Conservation (phyloP, 1,139 yeast species). For the Candida smagusa region DNA sequence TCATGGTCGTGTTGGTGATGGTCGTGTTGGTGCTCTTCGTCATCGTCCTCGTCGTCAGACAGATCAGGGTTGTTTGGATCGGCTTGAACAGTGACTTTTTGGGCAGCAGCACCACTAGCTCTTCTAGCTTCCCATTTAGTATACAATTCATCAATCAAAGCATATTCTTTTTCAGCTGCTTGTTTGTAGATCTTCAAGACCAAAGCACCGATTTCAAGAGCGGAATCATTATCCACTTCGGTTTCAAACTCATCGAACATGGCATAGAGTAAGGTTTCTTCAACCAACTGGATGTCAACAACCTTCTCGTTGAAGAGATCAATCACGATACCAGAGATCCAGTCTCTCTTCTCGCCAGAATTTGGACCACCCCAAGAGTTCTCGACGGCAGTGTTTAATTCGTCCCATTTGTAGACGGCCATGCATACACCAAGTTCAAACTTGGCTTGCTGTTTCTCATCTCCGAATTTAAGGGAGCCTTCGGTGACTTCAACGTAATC, state of each 20-base stretch:
- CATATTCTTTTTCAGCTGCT: constrained; percentile 51
- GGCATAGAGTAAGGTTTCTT: constrained; percentile 80
- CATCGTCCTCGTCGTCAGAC: constrained; percentile 46
- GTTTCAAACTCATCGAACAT: constrained; percentile 95
- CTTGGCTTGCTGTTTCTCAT: constrained; percentile 70
- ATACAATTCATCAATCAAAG: constrained; percentile 57
- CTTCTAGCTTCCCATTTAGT: constrained; percentile 55
- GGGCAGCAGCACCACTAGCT: constrained; percentile 22
- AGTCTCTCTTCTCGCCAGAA: constrained; percentile 71
- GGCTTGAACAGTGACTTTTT: constrained; percentile 39
- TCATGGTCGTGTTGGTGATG: constrained; percentile 16
- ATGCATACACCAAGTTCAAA: constrained; percentile 94
- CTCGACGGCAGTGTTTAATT: constrained; percentile 87
- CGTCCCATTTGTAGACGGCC: constrained; percentile 88
- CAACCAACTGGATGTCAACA: constrained; percentile 76
- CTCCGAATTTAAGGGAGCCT: constrained; percentile 46
- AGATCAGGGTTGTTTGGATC: constrained; percentile 62
- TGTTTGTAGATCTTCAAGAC: constrained; percentile 66
- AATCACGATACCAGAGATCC: constrained; percentile 17
- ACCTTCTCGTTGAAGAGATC: constrained; percentile 61
- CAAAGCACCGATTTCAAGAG: constrained; percentile 66
- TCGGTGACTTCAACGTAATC: constrained; percentile 45
- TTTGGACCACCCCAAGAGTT: constrained; percentile 96
- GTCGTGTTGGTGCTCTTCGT: constrained; percentile 24
- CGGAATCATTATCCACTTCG: constrained; percentile 84